Conservation (phyloP, 352 stramenopile genomes). For the Phytophthora citricola region DNA sequence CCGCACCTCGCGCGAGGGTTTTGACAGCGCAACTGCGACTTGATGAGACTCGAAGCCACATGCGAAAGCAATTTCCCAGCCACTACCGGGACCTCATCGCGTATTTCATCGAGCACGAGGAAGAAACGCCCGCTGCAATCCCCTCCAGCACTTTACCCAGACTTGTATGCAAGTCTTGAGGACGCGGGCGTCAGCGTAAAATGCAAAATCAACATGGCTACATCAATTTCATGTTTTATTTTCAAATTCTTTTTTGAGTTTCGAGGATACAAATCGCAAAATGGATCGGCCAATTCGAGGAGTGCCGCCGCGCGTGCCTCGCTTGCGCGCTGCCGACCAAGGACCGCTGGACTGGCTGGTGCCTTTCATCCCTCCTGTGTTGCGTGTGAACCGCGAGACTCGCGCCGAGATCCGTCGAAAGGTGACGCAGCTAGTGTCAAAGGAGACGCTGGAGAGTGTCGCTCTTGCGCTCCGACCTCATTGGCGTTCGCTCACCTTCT, state of each 20-base stretch:
- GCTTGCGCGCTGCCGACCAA: conserved; percentile 28
- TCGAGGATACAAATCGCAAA: conserved; percentile 1
- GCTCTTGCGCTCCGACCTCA: conserved; percentile 29
- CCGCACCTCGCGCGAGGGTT: conserved; percentile 49
- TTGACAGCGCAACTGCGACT: conserved; percentile 54
- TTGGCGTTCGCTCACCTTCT: conserved; percentile 30
- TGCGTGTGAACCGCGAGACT: conserved; percentile 83
- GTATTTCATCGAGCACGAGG: conserved; percentile 46
- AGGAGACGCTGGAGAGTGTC: conserved; percentile 36
- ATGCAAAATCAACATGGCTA: conserved; percentile 3
- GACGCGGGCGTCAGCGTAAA: conserved; percentile 35
- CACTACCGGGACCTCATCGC: conserved; percentile 69
- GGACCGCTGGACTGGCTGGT: conserved; percentile 74
- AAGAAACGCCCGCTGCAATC: conserved; percentile 43
- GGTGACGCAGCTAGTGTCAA: conserved; percentile 42
- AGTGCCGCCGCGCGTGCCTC: conserved; percentile 17
- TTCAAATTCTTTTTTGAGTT: conserved; percentile 2
- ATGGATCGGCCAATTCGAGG: conserved; percentile 12
- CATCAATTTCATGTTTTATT: background rate
- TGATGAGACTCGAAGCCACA: conserved; percentile 52
- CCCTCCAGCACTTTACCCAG: conserved; percentile 38
- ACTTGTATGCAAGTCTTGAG: conserved; percentile 52
- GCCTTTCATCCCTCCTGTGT: conserved; percentile 82
- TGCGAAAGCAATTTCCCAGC: conserved; percentile 57
- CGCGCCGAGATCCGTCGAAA: conserved; percentile 49